A percentile compares a stretch with the other conserved stretches of the same genome.
Conservation (phyloP, 2,329 filamentous ascomycete genomes). For the Aureobasidium namibiae region DNA sequence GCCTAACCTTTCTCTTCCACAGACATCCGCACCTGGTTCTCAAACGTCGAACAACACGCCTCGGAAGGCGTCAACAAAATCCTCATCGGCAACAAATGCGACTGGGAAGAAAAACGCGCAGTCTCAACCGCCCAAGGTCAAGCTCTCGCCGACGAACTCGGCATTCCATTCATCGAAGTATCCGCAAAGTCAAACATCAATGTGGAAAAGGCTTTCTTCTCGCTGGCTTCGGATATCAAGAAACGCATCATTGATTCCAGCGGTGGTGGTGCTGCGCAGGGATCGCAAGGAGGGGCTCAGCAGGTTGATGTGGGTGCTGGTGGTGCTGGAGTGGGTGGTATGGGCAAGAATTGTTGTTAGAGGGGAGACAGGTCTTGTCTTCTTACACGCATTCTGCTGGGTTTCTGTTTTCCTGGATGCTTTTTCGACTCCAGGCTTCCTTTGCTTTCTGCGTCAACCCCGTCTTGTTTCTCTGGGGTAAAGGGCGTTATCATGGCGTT, state of each 20-base stretch:
- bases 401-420: too few species aligned
- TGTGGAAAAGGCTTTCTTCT: conserved; percentile 98
- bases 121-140: conserved; percentile 91
- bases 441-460: too few species aligned
- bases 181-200: conserved; percentile 99
- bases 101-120: conserved; percentile 98
- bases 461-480: too few species aligned
- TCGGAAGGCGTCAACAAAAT: conserved; percentile 99
- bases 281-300: background rate
- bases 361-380: background rate
- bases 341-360: conserved; percentile 58
- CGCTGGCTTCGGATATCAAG: conserved; percentile 92
- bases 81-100: conserved; percentile 98
- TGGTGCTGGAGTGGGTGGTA: conserved; percentile 21
- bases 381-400: too few species aligned
- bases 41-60: conserved; percentile 96
- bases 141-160: conserved; percentile 86
- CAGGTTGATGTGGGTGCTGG: conserved; percentile 24
- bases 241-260: conserved; percentile 86
- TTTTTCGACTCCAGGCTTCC: too few species aligned
- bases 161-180: conserved; percentile 96
- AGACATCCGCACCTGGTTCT: conserved; percentile 99
- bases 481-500: too few species aligned
- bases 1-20: conserved; percentile 12
- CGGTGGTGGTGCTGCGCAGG: background rate